Conservation (phyloP, 257 asterid genomes). For the Forsythia viridissima region DNA sequence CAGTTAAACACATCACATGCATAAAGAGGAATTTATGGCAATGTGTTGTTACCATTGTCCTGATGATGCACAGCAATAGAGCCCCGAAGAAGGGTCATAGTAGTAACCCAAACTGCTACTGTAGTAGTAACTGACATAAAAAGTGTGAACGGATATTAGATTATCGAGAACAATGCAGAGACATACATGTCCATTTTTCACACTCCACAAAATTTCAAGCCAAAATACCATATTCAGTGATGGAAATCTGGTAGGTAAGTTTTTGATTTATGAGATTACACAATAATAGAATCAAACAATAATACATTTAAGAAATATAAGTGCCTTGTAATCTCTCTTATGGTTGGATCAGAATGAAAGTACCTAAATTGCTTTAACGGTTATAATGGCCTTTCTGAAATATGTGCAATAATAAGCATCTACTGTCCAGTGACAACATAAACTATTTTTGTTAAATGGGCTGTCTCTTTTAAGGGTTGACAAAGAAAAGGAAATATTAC, state of each 20-base stretch:
- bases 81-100: constrained; percentile 87
- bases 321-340: background rate
- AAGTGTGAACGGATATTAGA: background rate
- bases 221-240: background rate
- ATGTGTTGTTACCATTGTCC: constrained; percentile 71
- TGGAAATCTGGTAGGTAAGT: background rate
- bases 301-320: background rate
- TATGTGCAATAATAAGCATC: background rate
- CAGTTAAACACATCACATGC: background rate
- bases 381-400: background rate
- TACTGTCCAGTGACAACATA: background rate
- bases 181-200: background rate
- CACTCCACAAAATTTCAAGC: background rate
- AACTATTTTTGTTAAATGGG: background rate
- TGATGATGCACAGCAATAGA: constrained; percentile 77
- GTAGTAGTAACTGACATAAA: constrained; percentile 73
- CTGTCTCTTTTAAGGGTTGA: background rate
- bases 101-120: constrained; percentile 89
- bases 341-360: background rate
- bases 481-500: background rate
- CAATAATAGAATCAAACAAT: background rate
- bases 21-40: background rate
- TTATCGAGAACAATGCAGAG: constrained; percentile 8
- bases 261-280: background rate
- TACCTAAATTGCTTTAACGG: background rate